Evolutionary conservation across 805 yeast species (phyloP).

Genomic region (Metschnikowia lochheadii): DNA sequence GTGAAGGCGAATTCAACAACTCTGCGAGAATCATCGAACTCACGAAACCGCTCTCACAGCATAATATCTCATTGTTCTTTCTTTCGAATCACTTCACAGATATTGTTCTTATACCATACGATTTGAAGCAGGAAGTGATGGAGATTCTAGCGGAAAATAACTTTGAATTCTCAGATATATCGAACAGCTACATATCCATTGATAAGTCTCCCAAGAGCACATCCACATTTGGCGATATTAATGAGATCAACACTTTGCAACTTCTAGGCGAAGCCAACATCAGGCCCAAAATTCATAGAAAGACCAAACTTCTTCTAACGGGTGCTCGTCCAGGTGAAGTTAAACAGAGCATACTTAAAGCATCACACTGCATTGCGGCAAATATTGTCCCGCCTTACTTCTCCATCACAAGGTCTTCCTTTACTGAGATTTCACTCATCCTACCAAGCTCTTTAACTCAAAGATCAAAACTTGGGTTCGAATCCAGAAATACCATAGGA

Average conservation of each 20-base stretch:
- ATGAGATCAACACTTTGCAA: constrained; percentile 7
- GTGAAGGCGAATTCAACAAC: constrained; percentile 54
- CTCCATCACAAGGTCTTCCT: constrained; percentile 50
- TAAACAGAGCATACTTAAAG: constrained; percentile 36
- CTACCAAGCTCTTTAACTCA: constrained; percentile 40
- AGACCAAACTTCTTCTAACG: constrained; percentile 45
- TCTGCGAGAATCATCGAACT: constrained; percentile 49
- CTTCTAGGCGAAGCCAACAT: constrained; percentile 22
- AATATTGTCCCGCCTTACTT: constrained; percentile 41
- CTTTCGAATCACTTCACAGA: constrained; percentile 61
- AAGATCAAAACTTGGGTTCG: constrained; percentile 37
- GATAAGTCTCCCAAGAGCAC: neutral
- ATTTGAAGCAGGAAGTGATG: constrained; percentile 42
- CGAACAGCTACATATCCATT: constrained; percentile 37
- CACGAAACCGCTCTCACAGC: constrained; percentile 55
- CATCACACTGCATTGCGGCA: constrained; percentile 37
- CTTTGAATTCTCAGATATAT: constrained; percentile 42
- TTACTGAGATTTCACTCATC: constrained; percentile 47
- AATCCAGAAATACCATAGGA: constrained; percentile 45
- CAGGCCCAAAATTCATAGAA: constrained; percentile 41
- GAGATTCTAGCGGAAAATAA: constrained; percentile 39
- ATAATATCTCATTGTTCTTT: constrained; percentile 56
- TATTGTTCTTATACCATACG: constrained; percentile 54
- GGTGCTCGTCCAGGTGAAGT: constrained; percentile 56
- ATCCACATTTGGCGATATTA: neutral